phyloP scores from a whole-genome alignment of 192 early-diverging fungal genomes.

The Mortierella alpina region DNA sequence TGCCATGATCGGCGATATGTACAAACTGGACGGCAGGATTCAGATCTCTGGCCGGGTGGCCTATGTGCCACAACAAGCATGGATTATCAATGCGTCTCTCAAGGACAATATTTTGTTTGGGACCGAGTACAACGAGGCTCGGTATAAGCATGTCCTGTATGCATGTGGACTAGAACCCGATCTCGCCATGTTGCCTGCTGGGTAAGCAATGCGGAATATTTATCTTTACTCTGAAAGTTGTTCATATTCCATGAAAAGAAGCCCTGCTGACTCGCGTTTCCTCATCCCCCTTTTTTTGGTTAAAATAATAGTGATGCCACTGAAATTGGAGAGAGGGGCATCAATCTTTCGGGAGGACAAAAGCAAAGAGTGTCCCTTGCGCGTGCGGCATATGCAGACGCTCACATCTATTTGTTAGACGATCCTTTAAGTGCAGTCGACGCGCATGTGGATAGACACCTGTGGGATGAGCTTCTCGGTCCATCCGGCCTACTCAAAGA shows the following conservation, averaged over 20 bases:
- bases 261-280: too few relatives aligned
- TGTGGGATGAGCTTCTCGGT: slow-evolving; percentile 57
- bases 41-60: slow-evolving; percentile 73
- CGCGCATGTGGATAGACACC: slow-evolving; percentile 54
- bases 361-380: slow-evolving; percentile 84
- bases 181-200: slow-evolving; percentile 67
- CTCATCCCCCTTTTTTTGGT: too few relatives aligned
- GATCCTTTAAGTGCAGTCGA: slow-evolving; percentile 79
- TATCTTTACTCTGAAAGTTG: too few relatives aligned
- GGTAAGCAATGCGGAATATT: slow-evolving; percentile 5
- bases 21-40: slow-evolving; percentile 70
- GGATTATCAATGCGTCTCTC: slow-evolving; percentile 94
- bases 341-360: slow-evolving; percentile 75
- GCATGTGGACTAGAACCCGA: slow-evolving; percentile 80
- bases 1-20: slow-evolving; percentile 88
- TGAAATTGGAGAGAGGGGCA: slow-evolving; percentile 74
- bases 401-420: slow-evolving; percentile 81
- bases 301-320: slow-evolving; percentile 62
- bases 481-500: slow-evolving; percentile 18
- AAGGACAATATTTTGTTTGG: slow-evolving; percentile 95
- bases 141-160: slow-evolving; percentile 73
- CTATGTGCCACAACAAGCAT: slow-evolving; percentile 87
- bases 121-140: slow-evolving; percentile 62
- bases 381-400: slow-evolving; percentile 79
- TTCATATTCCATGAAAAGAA: too few relatives aligned